Evolutionary conservation across 371 early-diverging fungal species (phyloP).

Genomic region (Rhizopus stolonifer): DNA sequence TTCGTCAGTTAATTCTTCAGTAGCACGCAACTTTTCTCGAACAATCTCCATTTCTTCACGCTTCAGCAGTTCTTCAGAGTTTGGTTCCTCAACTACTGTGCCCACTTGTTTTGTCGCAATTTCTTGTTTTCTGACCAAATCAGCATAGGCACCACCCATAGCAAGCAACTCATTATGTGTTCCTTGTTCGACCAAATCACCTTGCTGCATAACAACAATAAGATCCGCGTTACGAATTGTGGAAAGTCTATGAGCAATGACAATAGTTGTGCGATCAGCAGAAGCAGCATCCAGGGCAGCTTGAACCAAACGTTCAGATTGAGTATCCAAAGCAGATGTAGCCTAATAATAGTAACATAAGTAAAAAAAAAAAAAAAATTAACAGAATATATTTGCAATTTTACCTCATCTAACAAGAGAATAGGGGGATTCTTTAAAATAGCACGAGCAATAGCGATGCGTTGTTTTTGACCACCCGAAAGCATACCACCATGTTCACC

Average conservation of each 20-base stretch:
- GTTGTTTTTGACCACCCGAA: slow-evolving; percentile 76
- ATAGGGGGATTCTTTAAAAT: slow-evolving; percentile 45
- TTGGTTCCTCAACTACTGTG: background rate
- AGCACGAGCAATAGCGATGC: slow-evolving; percentile 48
- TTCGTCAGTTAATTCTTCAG: slow-evolving; percentile 17
- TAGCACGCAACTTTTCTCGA: slow-evolving; percentile 3
- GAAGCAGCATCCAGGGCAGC: slow-evolving; percentile 76
- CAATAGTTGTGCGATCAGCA: slow-evolving; percentile 80
- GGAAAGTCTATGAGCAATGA: slow-evolving; percentile 89
- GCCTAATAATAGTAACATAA: slow-evolving; percentile 56
- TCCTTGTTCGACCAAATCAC: slow-evolving; percentile 70
- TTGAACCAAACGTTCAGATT: slow-evolving; percentile 82
- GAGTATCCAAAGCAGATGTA: slow-evolving; percentile 75
- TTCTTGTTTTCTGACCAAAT: slow-evolving; percentile 61
- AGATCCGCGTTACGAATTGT: slow-evolving; percentile 79
- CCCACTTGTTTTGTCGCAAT: slow-evolving; percentile 3
- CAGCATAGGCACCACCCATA: slow-evolving; percentile 52
- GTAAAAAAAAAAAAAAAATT: too few relatives aligned
- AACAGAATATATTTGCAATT: slow-evolving; percentile 4
- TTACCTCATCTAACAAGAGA: slow-evolving; percentile 44
- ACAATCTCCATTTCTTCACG: slow-evolving; percentile 29
- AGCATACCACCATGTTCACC: slow-evolving; percentile 70
- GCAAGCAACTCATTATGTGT: slow-evolving; percentile 65
- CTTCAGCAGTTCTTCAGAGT: background rate
- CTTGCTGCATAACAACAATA: slow-evolving; percentile 80